Evolutionary conservation across 768 basidiomycete species (phyloP).

Genomic region (Amanita pseudoporphyria): DNA sequence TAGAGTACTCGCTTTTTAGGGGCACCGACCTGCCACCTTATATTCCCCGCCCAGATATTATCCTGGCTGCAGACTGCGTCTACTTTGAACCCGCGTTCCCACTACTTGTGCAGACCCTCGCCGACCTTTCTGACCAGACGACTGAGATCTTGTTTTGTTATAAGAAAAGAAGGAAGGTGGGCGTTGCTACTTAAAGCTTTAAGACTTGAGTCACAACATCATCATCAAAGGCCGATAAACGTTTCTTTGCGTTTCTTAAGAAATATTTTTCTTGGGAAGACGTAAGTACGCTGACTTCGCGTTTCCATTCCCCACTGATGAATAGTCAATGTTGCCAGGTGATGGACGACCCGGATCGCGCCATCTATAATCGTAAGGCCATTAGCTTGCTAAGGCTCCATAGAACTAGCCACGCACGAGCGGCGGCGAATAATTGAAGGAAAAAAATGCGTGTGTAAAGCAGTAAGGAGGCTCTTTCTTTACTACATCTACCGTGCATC

Average conservation of each 20-base stretch:
- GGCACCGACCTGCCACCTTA: constrained; percentile 45
- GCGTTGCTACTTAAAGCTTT: constrained; percentile 1
- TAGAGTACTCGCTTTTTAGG: constrained; percentile 31
- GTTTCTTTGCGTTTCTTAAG: constrained; percentile 73
- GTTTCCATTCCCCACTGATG: not conserved
- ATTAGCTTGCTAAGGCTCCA: constrained; percentile 52
- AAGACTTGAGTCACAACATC: not conserved
- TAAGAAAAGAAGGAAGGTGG: constrained; percentile 85
- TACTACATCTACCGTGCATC: too few relatives aligned
- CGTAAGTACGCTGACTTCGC: constrained; percentile 24
- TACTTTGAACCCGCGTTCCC: constrained; percentile 94
- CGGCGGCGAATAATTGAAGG: too few relatives aligned
- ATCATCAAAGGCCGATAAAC: constrained; percentile 64
- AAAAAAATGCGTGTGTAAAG: too few relatives aligned
- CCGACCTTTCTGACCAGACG: constrained; percentile 41
- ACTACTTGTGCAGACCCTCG: constrained; percentile 72
- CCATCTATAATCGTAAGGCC: constrained; percentile 50
- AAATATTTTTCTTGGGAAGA: constrained; percentile 70
- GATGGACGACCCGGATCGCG: constrained; percentile 49
- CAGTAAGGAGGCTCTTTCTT: too few relatives aligned
- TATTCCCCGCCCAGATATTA: constrained; percentile 46
- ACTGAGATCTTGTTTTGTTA: constrained; percentile 85
- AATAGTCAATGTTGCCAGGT: constrained; percentile 30
- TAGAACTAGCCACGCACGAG: constrained; percentile 14
- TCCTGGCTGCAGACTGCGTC: constrained; percentile 91